Base-by-base conservation (phyloP, 2,329 filamentous ascomycete genomes). In the Penicillium polonicum region DNA sequence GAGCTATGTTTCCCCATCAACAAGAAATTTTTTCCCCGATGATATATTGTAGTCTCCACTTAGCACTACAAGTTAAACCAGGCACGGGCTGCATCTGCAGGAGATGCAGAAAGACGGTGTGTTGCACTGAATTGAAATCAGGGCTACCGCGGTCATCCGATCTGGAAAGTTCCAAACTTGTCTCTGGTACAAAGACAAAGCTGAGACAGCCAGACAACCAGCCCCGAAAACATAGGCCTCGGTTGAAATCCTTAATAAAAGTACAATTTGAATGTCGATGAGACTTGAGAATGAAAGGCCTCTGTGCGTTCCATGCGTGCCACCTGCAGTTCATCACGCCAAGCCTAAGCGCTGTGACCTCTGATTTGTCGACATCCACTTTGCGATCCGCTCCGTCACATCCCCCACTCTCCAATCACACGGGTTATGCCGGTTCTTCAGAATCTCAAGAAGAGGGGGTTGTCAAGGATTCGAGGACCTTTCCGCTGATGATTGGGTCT, bases 261-360 rank as follows among this genome's bases (percentile, higher is more conserved):
- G 19, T 15, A 57, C 59, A 57, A 62, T 59, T 48, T 21, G 45
- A 61, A 56, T 59, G 52, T 64, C 19, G 10, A 51, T 58, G 56
- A 63, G 59, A 54, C 57, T 52, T 33, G 43, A 49, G 12, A 36
- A 19, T 35, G 13, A 43, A 43, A 27, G 23, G 25, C 27, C 52
- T 49, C 52, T 52, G 55, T 59, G 63, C 25, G 63, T 63, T 60
- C 64, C 39, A 56, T 48, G 45, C 31, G 21, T 36, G 31, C 59
- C 25, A 56, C 44, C 59, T 66, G 65, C 65, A 66, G 51, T 58
- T 63, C 60, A 55, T 67, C 65, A 67, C 65, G 61, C 65, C 60
- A 60, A 66, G 58, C 15, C 36, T n/a, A 29, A 33, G 17, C 50
- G 39, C 21, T 19, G 8, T 17, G 53, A 29, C 27, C 42, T 45